Percentiles rank a stretch among this genome's conserved stretches.
Conservation (phyloP, 2,329 filamentous ascomycete genomes). For the Scedosporium dehoogii region DNA sequence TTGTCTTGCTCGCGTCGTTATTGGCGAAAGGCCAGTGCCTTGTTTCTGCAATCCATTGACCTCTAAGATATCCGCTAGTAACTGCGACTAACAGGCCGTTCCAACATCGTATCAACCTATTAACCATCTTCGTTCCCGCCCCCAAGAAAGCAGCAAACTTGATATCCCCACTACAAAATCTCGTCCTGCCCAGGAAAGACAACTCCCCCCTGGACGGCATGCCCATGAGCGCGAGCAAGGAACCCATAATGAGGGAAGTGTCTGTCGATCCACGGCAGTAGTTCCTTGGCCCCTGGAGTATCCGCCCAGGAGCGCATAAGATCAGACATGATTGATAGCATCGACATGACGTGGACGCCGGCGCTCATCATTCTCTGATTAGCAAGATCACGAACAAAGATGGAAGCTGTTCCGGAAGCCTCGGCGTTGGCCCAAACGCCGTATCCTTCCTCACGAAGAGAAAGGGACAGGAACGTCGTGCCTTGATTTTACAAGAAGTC, state of each 20-base stretch:
- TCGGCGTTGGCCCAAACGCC: constrained; percentile 65
- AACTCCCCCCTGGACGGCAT: constrained; percentile 50
- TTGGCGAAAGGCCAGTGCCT: too few species aligned
- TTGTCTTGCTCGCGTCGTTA: too few species aligned
- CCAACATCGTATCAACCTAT: too few species aligned
- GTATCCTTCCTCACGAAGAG: constrained; percentile 60
- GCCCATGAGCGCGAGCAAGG: constrained; percentile 50
- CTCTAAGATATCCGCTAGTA: too few species aligned
- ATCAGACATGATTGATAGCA: constrained; percentile 57
- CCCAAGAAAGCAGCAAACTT: too few species aligned
- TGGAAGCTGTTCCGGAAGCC: constrained; percentile 55
- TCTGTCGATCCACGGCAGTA: constrained; percentile 55
- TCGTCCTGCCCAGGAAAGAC: constrained; percentile 43
- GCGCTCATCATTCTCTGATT: constrained; percentile 58
- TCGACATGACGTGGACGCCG: constrained; percentile 52
- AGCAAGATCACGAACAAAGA: constrained; percentile 50
- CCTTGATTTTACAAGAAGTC: background rate
- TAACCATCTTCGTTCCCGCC: too few species aligned
- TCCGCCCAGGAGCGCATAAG: constrained; percentile 63
- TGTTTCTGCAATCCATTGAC: too few species aligned
- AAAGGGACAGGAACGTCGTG: constrained; percentile 65
- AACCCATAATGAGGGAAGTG: constrained; percentile 57
- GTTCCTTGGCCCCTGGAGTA: constrained; percentile 38
- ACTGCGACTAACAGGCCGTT: too few species aligned
- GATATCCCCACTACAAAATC: constrained; percentile 7